phyloP scores from a whole-genome alignment of 768 basidiomycete genomes.

The Candolleomyces aberdarensis region DNA sequence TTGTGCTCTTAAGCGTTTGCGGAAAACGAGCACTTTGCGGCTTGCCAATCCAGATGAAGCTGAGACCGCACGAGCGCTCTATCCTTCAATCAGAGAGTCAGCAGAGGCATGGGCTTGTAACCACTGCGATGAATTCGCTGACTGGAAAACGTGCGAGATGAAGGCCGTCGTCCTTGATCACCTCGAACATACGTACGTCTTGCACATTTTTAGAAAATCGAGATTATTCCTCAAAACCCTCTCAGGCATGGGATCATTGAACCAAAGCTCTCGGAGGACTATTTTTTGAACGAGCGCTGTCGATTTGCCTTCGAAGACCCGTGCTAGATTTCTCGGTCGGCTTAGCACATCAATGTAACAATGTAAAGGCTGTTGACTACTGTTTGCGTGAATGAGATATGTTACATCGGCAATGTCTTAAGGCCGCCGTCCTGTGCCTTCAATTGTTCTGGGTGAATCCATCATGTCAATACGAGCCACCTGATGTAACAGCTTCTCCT shows the following conservation, averaged over 20 bases:
- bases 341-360: too few species aligned
- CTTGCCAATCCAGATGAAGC: background rate
- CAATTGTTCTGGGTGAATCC: too few species aligned
- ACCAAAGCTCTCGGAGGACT: background rate
- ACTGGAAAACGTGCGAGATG: background rate
- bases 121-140: background rate
- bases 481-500: too few species aligned
- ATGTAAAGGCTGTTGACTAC: too few species aligned
- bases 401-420: too few species aligned
- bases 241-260: background rate
- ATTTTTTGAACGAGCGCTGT: background rate
- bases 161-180: background rate
- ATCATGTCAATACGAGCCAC: too few species aligned
- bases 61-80: background rate
- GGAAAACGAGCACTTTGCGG: background rate
- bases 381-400: too few species aligned
- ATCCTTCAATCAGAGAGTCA: background rate
- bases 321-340: background rate
- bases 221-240: background rate
- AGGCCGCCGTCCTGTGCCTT: too few species aligned
- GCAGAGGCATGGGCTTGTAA: background rate
- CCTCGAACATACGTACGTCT: background rate
- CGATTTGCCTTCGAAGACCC: background rate
- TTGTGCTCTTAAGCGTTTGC: too few species aligned
- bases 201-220: background rate